Evolutionary conservation across 345 rosid genomes (phyloP).

Genomic region (Acer yangbiense): DNA sequence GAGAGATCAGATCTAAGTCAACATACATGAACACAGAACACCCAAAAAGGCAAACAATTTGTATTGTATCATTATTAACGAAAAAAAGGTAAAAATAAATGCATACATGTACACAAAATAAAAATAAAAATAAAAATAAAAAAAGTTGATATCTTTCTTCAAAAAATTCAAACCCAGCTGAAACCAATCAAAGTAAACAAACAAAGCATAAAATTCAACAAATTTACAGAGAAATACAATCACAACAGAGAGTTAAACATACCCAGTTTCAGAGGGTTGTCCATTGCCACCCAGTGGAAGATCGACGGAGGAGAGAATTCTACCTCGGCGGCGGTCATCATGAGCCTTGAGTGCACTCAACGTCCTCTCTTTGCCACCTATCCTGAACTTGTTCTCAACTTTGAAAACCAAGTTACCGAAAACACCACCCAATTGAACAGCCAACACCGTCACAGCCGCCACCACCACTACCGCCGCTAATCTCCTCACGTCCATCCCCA

Average conservation of each 20-base stretch:
- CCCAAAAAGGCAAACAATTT: background rate
- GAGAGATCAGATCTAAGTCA: background rate
- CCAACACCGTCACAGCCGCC: conserved; percentile 25
- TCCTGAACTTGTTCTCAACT: conserved; percentile 64
- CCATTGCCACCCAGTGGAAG: conserved; percentile 82
- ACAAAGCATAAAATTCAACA: background rate
- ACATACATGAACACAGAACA: background rate
- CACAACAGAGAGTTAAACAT: background rate
- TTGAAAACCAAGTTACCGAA: conserved; percentile 49
- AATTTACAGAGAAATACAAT: background rate
- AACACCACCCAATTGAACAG: conserved; percentile 31
- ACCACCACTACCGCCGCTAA: conserved; percentile 30
- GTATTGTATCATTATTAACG: background rate
- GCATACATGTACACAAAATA: background rate
- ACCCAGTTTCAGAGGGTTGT: conserved; percentile 73
- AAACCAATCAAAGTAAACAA: background rate
- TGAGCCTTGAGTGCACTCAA: conserved; percentile 59
- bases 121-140: no score
- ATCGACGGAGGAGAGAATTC: conserved; percentile 64
- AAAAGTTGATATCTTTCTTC: background rate
- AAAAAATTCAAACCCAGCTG: background rate
- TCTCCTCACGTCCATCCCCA: background rate
- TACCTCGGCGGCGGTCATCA: conserved; percentile 68
- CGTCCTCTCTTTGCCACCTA: conserved; percentile 36
- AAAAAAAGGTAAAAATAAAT: no score